A percentile compares a stretch with the other conserved stretches of the same genome.
These are phyloP conservation scores for Apiospora marii DNA, from an alignment of 2,329 filamentous ascomycete species.

Conservation along the genomic window DNA sequence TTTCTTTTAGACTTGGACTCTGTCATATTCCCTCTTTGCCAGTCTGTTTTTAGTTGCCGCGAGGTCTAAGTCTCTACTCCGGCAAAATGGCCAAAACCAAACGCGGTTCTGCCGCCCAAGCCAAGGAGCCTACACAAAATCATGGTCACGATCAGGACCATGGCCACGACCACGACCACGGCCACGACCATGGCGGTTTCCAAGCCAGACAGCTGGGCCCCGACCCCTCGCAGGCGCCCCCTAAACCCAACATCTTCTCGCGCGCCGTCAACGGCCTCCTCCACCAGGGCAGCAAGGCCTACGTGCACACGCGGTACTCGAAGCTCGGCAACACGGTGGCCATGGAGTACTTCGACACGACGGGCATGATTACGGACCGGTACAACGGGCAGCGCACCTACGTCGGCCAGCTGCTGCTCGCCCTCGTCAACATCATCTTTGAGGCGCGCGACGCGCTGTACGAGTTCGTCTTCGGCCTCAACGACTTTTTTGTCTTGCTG, in stretches of 20 bases:
- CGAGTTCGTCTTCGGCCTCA: not conserved
- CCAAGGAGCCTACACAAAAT: not conserved
- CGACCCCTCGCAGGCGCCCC: too few relatives aligned
- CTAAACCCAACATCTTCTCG: not conserved
- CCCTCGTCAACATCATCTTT: not conserved
- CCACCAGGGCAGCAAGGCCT: not conserved
- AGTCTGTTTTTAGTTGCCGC: not conserved
- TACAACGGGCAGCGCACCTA: not conserved
- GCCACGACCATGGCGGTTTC: not conserved
- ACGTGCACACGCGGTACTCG: slow-evolving; percentile 13
- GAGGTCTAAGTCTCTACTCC: not conserved
- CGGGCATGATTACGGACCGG: not conserved
- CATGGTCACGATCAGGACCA: not conserved
- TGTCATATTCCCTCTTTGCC: not conserved
- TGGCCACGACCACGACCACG: not conserved
- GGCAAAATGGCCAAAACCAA: not conserved
- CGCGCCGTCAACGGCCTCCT: too few relatives aligned
- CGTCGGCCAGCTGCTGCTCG: not conserved
- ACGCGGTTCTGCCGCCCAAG: not conserved
- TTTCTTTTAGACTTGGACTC: not conserved
- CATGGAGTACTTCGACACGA: not conserved
- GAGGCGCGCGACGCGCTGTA: not conserved
- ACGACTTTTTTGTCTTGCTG: not conserved
- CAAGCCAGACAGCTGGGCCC: not conserved
- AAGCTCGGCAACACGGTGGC: not conserved